Evolutionary conservation across 208 protist genomes (phyloP).

Genomic region (Trypanosoma melophagium): DNA sequence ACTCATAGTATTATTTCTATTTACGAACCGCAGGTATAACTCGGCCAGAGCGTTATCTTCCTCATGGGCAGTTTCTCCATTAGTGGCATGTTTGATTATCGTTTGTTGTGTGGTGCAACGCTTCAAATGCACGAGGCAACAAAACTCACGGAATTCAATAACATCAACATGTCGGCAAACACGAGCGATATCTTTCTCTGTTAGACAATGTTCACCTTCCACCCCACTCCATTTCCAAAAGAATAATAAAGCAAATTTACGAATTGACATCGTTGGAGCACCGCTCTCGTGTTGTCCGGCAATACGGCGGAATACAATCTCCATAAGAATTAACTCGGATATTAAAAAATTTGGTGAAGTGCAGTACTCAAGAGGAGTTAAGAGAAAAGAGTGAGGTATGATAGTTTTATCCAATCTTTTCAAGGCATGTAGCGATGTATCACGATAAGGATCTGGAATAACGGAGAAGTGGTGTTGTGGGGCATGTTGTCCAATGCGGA

Average conservation of each 20-base stretch:
- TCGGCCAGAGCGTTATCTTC: neutral
- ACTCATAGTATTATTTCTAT: neutral
- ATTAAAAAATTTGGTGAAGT: neutral
- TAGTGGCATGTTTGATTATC: too few species aligned
- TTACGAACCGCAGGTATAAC: neutral
- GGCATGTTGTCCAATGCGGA: neutral
- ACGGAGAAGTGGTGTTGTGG: neutral
- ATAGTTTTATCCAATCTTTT: neutral
- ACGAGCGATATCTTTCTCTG: neutral
- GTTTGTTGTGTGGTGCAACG: neutral
- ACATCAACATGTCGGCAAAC: neutral
- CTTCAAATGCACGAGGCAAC: neutral
- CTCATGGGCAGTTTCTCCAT: neutral
- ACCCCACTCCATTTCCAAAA: neutral
- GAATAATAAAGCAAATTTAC: neutral
- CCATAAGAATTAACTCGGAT: neutral
- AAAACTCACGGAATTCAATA: neutral
- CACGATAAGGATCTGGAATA: neutral
- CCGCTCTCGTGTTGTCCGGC: neutral
- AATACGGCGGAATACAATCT: neutral
- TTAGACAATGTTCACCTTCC: neutral
- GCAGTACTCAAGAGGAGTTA: neutral
- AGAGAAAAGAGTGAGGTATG: neutral
- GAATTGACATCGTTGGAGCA: neutral
- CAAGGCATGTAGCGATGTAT: neutral